A percentile compares a stretch with the other conserved stretches of the same genome.
Conservation (phyloP, 305 asterid genomes). For the Plantago coronopus region DNA sequence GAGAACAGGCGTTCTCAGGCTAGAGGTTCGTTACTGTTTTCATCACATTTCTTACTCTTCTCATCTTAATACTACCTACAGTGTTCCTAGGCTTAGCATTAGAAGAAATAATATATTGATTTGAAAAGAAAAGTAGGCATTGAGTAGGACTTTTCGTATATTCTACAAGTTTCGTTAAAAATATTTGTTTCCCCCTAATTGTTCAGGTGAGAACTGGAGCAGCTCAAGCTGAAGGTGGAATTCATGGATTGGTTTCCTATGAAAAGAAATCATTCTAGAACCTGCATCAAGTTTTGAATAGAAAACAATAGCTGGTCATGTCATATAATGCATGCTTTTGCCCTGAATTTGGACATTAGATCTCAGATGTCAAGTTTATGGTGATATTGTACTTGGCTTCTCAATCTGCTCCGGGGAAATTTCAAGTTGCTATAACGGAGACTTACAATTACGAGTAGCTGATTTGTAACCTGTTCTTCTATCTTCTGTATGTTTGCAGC, state of each 20-base stretch:
- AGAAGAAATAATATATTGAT: too few species aligned
- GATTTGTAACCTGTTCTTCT: too few species aligned
- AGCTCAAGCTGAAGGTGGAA: slow-evolving; percentile 87
- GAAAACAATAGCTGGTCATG: not conserved
- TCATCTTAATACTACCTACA: not conserved
- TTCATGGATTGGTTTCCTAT: slow-evolving; percentile 77
- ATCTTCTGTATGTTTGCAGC: too few species aligned
- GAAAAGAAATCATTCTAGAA: slow-evolving; percentile 71
- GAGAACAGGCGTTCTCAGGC: slow-evolving; percentile 59
- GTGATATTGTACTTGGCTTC: not conserved
- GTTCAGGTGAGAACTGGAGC: slow-evolving; percentile 84
- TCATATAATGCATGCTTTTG: not conserved
- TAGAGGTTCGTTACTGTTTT: slow-evolving; percentile 52
- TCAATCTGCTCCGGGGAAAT: too few species aligned
- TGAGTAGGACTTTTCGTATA: too few species aligned
- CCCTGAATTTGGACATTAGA: not conserved
- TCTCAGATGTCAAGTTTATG: not conserved
- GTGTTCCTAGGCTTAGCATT: not conserved
- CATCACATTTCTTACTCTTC: not conserved
- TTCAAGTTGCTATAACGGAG: too few species aligned
- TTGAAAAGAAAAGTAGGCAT: too few species aligned
- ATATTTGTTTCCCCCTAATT: slow-evolving; percentile 4
- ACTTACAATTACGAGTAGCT: too few species aligned
- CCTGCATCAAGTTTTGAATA: too few species aligned
- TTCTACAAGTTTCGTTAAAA: not conserved